Conservation (phyloP, 2,329 filamentous ascomycete species). For the Cercospora sp. region DNA sequence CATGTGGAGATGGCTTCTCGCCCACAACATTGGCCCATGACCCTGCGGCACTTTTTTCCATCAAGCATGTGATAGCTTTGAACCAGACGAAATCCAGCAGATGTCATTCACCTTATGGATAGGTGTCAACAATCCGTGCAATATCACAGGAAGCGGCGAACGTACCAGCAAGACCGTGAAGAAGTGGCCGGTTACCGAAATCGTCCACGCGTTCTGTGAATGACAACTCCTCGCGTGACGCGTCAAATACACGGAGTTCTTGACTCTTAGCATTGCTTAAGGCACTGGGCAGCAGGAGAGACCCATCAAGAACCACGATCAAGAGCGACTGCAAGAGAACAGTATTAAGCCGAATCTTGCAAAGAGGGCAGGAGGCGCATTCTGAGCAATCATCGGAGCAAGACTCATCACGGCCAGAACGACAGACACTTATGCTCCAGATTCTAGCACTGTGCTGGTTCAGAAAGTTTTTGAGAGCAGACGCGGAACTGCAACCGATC, state of each 20-base stretch:
- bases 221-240: background rate
- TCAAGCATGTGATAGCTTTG: background rate
- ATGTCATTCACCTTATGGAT: background rate
- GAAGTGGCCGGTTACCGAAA: background rate
- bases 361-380: background rate
- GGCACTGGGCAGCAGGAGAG: background rate
- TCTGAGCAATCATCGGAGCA: background rate
- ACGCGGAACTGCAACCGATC: background rate
- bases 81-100: background rate
- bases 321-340: background rate
- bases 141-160: background rate
- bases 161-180: background rate
- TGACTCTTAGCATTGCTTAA: background rate
- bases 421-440: background rate
- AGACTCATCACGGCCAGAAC: background rate
- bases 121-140: background rate
- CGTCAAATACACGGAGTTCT: background rate
- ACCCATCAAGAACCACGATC: background rate
- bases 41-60: background rate
- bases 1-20: background rate
- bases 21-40: slow-evolving; percentile 1
- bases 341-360: background rate
- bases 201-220: background rate
- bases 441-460: background rate
- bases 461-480: background rate